phyloP scores from a whole-genome alignment of 306 rosid species.

The Calophaca sinica region DNA sequence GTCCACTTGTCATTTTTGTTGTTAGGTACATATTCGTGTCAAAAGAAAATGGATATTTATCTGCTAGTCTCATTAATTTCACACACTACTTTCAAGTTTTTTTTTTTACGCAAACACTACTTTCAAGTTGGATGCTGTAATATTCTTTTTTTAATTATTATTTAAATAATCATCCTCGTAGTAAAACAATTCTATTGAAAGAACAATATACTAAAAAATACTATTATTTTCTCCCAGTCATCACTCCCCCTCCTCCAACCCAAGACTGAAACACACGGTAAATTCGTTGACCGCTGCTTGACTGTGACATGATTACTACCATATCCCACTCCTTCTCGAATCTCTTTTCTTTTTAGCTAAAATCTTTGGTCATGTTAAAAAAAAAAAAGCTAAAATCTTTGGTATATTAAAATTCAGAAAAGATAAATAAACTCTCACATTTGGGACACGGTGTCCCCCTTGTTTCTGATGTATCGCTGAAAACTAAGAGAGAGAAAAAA shows the following conservation, averaged over 20 bases:
- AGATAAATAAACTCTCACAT: too few relatives aligned
- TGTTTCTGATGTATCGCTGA: too few relatives aligned
- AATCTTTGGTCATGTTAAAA: too few relatives aligned
- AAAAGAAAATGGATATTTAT: conserved; percentile 26
- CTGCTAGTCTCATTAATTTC: not conserved
- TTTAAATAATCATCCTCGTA: not conserved
- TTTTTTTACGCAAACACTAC: too few relatives aligned
- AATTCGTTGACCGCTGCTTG: conserved; percentile 41
- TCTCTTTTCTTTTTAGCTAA: not conserved
- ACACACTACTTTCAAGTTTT: too few relatives aligned
- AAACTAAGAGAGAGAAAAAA: too few relatives aligned
- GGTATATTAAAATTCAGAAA: too few relatives aligned
- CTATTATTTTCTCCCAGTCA: not conserved
- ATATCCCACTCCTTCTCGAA: not conserved
- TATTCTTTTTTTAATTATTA: too few relatives aligned
- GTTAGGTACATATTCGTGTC: not conserved
- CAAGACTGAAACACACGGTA: conserved; percentile 18
- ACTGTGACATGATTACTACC: conserved; percentile 31
- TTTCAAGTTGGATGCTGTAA: too few relatives aligned
- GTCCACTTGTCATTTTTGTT: too few relatives aligned
- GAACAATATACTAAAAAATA: not conserved
- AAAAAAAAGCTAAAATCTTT: too few relatives aligned
- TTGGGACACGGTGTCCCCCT: too few relatives aligned
- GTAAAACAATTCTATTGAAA: not conserved
- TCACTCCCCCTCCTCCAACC: not conserved